Conservation (phyloP, 345 rosid species). For the Triadica sebifera region DNA sequence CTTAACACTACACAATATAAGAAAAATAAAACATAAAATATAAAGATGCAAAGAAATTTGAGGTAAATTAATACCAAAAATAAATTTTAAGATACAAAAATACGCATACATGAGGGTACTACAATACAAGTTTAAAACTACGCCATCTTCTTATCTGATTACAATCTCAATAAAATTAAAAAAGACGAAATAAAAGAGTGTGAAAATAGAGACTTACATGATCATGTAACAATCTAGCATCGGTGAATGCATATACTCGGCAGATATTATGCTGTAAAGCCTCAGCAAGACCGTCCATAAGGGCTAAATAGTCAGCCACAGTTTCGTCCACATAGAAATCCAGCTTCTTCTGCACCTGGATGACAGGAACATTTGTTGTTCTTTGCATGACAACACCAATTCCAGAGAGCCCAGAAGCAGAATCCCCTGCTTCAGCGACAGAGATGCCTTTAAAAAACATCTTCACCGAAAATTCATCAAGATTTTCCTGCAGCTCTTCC, state of each 20-base stretch:
- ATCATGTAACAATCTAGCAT: constrained; percentile 56
- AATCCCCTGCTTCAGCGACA: constrained; percentile 50
- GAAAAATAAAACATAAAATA: neutral
- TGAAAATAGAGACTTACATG: constrained; percentile 49
- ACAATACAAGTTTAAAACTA: neutral
- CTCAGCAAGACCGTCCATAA: constrained; percentile 79
- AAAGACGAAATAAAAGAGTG: neutral
- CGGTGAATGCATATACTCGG: constrained; percentile 73
- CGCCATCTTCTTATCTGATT: neutral
- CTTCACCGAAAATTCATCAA: constrained; percentile 75
- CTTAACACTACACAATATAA: neutral
- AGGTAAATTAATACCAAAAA: neutral
- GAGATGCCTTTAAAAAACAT: constrained; percentile 86
- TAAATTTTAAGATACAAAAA: neutral
- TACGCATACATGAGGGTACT: neutral
- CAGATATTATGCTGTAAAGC: constrained; percentile 56
- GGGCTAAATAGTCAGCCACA: constrained; percentile 81
- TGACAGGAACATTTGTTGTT: constrained; percentile 39
- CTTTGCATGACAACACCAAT: constrained; percentile 88
- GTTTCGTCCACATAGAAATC: constrained; percentile 74
- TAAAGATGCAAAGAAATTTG: neutral
- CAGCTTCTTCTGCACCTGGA: constrained; percentile 91
- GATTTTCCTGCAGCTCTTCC: constrained; percentile 42
- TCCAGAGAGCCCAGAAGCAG: constrained; percentile 64
- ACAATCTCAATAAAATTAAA: neutral